phyloP scores from a whole-genome alignment of 202 grass and related monocot genomes.

The Bolboschoenoplectus hybrid region DNA sequence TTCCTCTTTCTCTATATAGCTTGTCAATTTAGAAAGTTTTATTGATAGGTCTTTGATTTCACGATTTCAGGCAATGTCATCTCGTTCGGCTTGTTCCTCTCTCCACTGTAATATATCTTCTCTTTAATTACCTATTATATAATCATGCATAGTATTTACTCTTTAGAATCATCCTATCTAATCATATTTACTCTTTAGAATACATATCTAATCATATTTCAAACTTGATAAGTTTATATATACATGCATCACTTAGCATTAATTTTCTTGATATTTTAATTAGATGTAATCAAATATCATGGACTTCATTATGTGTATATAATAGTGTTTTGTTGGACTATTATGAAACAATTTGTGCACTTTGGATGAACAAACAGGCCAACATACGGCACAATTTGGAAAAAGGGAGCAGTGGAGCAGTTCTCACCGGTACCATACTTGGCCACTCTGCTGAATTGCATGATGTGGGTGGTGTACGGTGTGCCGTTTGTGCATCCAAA shows the following conservation, averaged over 20 bases:
- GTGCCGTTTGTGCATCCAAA: constrained; percentile 69
- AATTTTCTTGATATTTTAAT: too few species aligned
- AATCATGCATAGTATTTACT: neutral
- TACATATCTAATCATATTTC: neutral
- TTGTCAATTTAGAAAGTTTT: neutral
- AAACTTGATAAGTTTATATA: neutral
- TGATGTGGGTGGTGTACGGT: constrained; percentile 76
- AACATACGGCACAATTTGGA: constrained; percentile 54
- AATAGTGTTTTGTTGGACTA: neutral
- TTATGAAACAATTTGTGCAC: neutral
- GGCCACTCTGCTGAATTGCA: constrained; percentile 71
- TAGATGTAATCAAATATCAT: too few species aligned
- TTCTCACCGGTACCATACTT: constrained; percentile 63
- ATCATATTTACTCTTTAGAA: too few species aligned
- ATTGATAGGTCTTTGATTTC: neutral
- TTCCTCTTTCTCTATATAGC: neutral
- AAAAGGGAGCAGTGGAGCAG: constrained; percentile 56
- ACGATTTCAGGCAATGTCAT: constrained; percentile 56
- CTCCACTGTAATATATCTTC: constrained; percentile 47
- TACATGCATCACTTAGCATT: too few species aligned
- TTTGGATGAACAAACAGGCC: constrained; percentile 27
- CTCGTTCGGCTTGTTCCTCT: constrained; percentile 62
- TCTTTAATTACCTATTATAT: neutral
- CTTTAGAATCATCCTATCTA: neutral
- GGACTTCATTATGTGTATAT: neutral